Evolutionary conservation across 805 yeast genomes (phyloP), one percentile per base, ranked within the genome.

Genomic region (Groenewaldozyma salmanticensis): DNA sequence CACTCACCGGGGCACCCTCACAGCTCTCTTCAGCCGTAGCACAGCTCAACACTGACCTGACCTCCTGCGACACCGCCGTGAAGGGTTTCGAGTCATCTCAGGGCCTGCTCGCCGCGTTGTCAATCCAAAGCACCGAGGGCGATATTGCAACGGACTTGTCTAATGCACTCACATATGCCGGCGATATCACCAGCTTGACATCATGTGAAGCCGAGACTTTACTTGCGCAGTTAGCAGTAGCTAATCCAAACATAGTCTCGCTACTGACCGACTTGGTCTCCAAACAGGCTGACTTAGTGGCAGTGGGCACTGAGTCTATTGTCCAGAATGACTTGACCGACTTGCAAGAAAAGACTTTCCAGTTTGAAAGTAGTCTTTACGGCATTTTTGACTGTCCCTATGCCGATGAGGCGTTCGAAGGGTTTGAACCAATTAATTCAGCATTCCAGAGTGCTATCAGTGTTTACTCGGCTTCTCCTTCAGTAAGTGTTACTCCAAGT

Each of bases 41-140:
- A 3, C 20, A 20, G 3, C 3, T 37, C 15, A 27, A 11, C 16
- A 22, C 43, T 4, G 45, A 41, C 27, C 43, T 42, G 33, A 37
- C n/a, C n/a, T 17, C 45, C 21, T 39, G 46, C 34, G 49, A 38
- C 33, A 35, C 40, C 20, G 32, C 22, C 16, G 43, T 36, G 37
- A 31, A 44, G 42, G 36, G 32, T 2, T 47, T 40, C 24, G 34
- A 32, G 9, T 19, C 27, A 7, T 35, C 43, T 7, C 41, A 42
- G 15, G 60, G 61, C 32, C 45, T 56, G 15, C 21, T 21, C 16
- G 61, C 56, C 35, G 61, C 60, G 20, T 50, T 56, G 17, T 43
- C 42, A 32, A 55, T 57, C 46, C 61, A 57, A 54, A 33, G 36
- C 31, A 31, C 43, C 27, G 52, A 48, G 50, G 43, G 43, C 16